These are phyloP conservation scores for Entrophospora sp. DNA, from an alignment of 192 early-diverging fungal species.

Conservation along the genomic window DNA sequence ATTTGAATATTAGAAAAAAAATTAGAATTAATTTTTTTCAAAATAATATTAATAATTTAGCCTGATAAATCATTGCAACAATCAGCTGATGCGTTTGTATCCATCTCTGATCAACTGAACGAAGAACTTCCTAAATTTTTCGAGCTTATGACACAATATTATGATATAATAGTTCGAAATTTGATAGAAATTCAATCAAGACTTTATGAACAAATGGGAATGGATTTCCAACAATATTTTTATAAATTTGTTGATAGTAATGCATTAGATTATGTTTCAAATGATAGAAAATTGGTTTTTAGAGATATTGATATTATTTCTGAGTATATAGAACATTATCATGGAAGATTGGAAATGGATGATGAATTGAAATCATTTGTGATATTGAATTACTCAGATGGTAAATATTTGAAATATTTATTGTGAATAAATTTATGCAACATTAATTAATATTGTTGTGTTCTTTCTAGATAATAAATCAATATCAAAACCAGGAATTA, in stretches of 20 bases:
- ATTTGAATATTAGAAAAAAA: background rate
- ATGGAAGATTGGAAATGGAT: conserved; percentile 20
- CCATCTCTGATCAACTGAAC: conserved; percentile 62
- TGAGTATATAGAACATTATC: conserved; percentile 24
- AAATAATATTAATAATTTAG: conserved; percentile 16
- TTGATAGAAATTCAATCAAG: conserved; percentile 46
- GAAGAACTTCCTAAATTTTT: conserved; percentile 66
- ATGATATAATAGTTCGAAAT: conserved; percentile 48
- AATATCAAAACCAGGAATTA: background rate
- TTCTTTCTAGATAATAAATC: background rate
- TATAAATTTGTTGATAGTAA: conserved; percentile 24
- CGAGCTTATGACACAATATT: conserved; percentile 46
- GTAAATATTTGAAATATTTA: background rate
- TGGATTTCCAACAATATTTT: conserved; percentile 32
- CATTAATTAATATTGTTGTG: background rate
- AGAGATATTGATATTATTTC: conserved; percentile 25
- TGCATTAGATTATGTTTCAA: conserved; percentile 20
- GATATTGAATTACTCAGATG: background rate
- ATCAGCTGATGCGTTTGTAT: conserved; percentile 53
- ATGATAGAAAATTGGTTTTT: conserved; percentile 17
- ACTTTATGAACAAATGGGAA: conserved; percentile 38
- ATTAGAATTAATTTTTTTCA: background rate
- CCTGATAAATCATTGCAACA: conserved; percentile 57
- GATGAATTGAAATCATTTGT: conserved; percentile 8
- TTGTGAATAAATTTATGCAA: background rate